Evolutionary conservation across 306 rosid species (phyloP).

Genomic region (Pyrus betulifolia): DNA sequence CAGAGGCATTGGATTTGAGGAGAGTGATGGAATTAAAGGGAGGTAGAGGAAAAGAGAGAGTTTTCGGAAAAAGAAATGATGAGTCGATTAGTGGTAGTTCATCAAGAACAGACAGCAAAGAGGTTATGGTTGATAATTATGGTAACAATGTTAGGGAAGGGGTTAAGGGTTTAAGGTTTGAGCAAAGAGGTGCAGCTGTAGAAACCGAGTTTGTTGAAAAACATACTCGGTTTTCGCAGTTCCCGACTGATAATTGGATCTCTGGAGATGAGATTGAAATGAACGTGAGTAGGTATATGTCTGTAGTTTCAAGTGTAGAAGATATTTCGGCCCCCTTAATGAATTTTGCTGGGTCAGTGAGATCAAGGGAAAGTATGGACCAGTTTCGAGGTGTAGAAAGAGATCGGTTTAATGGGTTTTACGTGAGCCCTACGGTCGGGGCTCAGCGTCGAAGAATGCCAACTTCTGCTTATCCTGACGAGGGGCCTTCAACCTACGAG

Average conservation of each 20-base stretch:
- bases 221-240: conserved; percentile 9
- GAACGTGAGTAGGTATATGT: conserved; percentile 6
- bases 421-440: conserved; percentile 9
- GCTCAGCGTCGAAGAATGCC: conserved; percentile 18
- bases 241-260: conserved; percentile 14
- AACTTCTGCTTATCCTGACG: conserved; percentile 19
- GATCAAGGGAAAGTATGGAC: conserved; percentile 13
- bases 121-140: conserved; percentile 8
- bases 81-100: conserved; percentile 11
- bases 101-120: conserved; percentile 17
- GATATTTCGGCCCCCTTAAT: neutral
- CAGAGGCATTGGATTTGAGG: neutral
- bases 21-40: conserved; percentile 17
- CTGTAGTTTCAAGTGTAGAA: conserved; percentile 11
- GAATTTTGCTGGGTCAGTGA: conserved; percentile 7
- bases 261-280: conserved; percentile 11
- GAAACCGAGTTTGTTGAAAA: conserved; percentile 16
- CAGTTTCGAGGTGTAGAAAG: conserved; percentile 15
- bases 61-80: conserved; percentile 15
- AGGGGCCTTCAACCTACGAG: conserved; percentile 31
- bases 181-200: conserved; percentile 14
- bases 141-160: conserved; percentile 12
- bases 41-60: conserved; percentile 20
- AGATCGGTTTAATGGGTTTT: conserved; percentile 17
- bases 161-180: conserved; percentile 16